These are phyloP conservation scores for Talaromyces trachyspermus DNA, from an alignment of 495 filamentous ascomycete species.

Conservation along the genomic window DNA sequence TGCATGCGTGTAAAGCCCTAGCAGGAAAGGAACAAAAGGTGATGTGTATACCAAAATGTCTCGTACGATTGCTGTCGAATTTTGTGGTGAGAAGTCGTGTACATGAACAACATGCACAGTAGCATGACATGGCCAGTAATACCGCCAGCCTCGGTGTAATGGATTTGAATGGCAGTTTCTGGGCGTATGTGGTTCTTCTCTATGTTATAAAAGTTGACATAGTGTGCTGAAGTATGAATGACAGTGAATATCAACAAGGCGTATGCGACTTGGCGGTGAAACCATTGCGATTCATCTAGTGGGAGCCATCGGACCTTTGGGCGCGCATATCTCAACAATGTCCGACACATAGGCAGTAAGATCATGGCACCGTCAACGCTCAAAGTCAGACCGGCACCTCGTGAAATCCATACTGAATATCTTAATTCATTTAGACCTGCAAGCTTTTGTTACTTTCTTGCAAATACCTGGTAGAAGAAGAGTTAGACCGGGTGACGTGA, in stretches of 20 bases:
- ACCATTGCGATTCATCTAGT: slow-evolving; percentile 92
- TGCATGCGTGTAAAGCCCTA: slow-evolving; percentile 92
- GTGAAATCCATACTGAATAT: slow-evolving; percentile 92
- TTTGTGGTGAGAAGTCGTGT: slow-evolving; percentile 85
- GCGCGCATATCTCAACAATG: slow-evolving; percentile 70
- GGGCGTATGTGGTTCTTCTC: slow-evolving; percentile 79
- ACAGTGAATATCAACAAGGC: slow-evolving; percentile 73
- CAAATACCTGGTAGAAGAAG: slow-evolving; percentile 54
- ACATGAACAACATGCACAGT: slow-evolving; percentile 97
- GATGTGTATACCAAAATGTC: slow-evolving; percentile 99
- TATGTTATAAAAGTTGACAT: slow-evolving; percentile 98
- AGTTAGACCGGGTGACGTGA: too few relatives aligned
- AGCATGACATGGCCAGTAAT: slow-evolving; percentile 98
- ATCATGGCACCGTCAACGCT: slow-evolving; percentile 82
- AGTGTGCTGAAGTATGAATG: slow-evolving; percentile 73
- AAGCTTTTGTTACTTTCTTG: slow-evolving; percentile 61
- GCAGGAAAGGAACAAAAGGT: slow-evolving; percentile 94
- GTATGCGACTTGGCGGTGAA: slow-evolving; percentile 94
- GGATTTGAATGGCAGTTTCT: slow-evolving; percentile 79
- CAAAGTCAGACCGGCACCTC: slow-evolving; percentile 80
- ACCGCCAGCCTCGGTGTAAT: slow-evolving; percentile 82
- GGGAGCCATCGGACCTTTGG: slow-evolving; percentile 85
- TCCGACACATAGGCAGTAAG: slow-evolving; percentile 89
- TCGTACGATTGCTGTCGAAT: slow-evolving; percentile 97
- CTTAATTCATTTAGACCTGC: slow-evolving; percentile 70